Evolutionary conservation across 306 rosid species (phyloP).

Genomic region (Cucurbita pepo): DNA sequence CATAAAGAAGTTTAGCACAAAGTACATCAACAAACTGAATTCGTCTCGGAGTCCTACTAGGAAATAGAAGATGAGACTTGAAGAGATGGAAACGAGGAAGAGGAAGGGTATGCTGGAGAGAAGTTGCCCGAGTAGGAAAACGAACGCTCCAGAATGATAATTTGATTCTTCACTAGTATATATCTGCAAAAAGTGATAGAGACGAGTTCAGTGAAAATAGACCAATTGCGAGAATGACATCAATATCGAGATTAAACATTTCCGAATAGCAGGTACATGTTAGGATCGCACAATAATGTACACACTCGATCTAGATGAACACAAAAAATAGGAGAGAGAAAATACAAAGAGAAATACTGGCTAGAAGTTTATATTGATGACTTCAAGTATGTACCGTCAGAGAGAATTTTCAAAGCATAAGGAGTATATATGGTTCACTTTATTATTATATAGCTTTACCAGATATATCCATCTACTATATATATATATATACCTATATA

Average conservation of each 20-base stretch:
- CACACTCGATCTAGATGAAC: too few species aligned
- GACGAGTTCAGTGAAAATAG: background rate
- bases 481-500: too few species aligned
- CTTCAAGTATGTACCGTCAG: too few species aligned
- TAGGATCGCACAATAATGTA: too few species aligned
- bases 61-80: slow-evolving; percentile 90
- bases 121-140: slow-evolving; percentile 83
- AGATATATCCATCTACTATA: too few species aligned
- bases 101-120: slow-evolving; percentile 94
- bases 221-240: background rate
- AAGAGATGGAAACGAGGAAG: slow-evolving; percentile 82
- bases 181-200: slow-evolving; percentile 30
- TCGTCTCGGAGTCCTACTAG: slow-evolving; percentile 73
- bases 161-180: slow-evolving; percentile 76
- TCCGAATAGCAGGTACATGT: background rate
- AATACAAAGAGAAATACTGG: too few species aligned
- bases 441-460: too few species aligned
- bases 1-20: slow-evolving; percentile 86
- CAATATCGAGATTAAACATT: background rate
- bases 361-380: too few species aligned
- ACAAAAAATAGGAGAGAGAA: too few species aligned
- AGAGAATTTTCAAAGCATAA: too few species aligned
- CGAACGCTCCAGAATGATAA: slow-evolving; percentile 68
- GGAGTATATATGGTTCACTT: too few species aligned
- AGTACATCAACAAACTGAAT: slow-evolving; percentile 93